A percentile compares a stretch with the other conserved stretches of the same genome.
These are phyloP conservation scores for Sideroxylon spinosum DNA, from an alignment of 179 eudicot genomes.

Conservation along the genomic window DNA sequence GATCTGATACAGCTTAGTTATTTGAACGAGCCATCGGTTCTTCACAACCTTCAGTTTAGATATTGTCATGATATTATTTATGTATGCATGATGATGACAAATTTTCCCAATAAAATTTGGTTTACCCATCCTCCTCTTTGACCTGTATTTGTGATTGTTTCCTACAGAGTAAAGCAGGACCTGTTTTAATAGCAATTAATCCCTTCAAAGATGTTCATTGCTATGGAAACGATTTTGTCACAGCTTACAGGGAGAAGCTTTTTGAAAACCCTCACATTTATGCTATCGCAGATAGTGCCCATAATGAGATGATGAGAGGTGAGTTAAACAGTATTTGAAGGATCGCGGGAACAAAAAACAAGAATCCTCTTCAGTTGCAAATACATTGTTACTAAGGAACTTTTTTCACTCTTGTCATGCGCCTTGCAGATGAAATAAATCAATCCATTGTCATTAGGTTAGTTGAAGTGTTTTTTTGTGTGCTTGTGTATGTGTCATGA, in stretches of 20 bases:
- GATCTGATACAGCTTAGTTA: conserved; percentile 88
- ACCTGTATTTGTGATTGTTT: conserved; percentile 20
- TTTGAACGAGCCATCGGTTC: conserved; percentile 87
- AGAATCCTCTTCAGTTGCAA: background rate
- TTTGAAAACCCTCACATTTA: conserved; percentile 81
- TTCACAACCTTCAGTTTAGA: conserved; percentile 71
- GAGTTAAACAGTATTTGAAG: conserved; percentile 14
- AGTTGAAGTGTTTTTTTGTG: conserved; percentile 19
- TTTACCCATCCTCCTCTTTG: conserved; percentile 6
- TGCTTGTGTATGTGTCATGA: background rate
- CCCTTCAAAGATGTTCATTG: conserved; percentile 77
- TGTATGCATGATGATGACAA: conserved; percentile 37
- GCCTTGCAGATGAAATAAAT: conserved; percentile 67
- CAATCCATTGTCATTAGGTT: conserved; percentile 92
- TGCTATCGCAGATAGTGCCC: conserved; percentile 75
- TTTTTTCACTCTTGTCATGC: conserved; percentile 13
- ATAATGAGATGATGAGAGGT: conserved; percentile 87
- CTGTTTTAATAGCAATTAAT: conserved; percentile 83
- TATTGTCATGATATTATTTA: conserved; percentile 65
- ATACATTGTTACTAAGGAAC: conserved; percentile 6
- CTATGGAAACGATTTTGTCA: conserved; percentile 54
- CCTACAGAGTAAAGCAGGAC: conserved; percentile 85
- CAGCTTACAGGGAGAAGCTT: conserved; percentile 67
- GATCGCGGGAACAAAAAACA: conserved; percentile 6
- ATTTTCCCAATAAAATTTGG: conserved; percentile 7